phyloP scores from a whole-genome alignment of 768 basidiomycete genomes.

The Leccinum subgranulosum region DNA sequence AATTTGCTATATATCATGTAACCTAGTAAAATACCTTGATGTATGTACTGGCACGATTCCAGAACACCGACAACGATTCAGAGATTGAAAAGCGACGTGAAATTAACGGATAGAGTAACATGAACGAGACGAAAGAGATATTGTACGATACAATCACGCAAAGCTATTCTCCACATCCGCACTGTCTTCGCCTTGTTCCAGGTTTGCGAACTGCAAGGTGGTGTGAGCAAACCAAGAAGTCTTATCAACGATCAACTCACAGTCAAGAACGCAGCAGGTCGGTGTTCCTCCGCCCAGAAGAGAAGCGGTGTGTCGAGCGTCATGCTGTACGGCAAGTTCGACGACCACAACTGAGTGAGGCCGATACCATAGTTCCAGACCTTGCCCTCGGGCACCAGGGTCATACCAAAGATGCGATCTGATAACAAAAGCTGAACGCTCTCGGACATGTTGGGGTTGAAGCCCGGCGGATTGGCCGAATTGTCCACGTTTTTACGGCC shows the following conservation, averaged over 20 bases:
- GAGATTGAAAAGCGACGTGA: background rate
- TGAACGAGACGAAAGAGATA: conserved; percentile 2
- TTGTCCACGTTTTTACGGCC: conserved; percentile 90
- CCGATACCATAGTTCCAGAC: conserved; percentile 98
- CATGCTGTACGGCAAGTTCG: conserved; percentile 77
- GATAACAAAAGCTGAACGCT: conserved; percentile 90
- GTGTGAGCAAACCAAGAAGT: background rate
- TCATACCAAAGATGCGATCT: conserved; percentile 95
- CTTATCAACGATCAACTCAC: conserved; percentile 42
- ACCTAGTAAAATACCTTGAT: background rate
- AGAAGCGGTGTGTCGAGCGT: conserved; percentile 87
- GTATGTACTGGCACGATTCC: background rate
- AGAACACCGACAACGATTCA: background rate
- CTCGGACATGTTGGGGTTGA: conserved; percentile 99
- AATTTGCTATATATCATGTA: background rate
- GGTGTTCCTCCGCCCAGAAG: conserved; percentile 96
- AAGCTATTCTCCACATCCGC: conserved; percentile 96
- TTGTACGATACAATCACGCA: conserved; percentile 48
- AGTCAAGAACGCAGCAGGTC: conserved; percentile 90
- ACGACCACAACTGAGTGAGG: conserved; percentile 87
- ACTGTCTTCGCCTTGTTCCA: conserved; percentile 89
- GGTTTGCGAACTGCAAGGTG: conserved; percentile 68
- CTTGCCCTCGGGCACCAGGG: conserved; percentile 87
- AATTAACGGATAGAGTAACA: conserved; percentile 16
- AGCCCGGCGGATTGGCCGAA: conserved; percentile 82